phyloP scores from a whole-genome alignment of 768 basidiomycete genomes.

The Strobilomyces echinocephalus region DNA sequence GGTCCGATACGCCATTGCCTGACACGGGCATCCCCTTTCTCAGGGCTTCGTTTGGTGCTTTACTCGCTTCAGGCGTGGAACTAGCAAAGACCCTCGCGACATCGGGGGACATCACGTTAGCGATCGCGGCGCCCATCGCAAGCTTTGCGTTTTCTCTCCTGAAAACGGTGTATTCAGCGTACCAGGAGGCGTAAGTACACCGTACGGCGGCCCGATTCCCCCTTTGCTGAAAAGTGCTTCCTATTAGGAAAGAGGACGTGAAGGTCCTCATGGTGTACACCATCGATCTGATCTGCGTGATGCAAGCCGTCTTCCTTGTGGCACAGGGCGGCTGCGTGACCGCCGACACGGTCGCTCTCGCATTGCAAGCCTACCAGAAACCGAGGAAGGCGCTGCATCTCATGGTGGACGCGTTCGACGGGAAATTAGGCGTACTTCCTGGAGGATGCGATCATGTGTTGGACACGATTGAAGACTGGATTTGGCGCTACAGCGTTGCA shows the following conservation, averaged over 20 bases:
- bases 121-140: background rate
- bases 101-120: background rate
- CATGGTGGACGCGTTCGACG: constrained; percentile 1
- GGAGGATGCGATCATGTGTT: constrained; percentile 8
- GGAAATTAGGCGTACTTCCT: background rate
- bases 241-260: background rate
- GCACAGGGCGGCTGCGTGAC: background rate
- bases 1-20: background rate
- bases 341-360: background rate
- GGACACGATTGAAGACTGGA: constrained; percentile 8
- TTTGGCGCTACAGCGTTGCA: constrained; percentile 10
- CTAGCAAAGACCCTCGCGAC: background rate
- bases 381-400: background rate
- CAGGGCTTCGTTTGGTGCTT: background rate
- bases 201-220: too few species aligned
- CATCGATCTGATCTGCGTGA: constrained; percentile 13
- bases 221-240: background rate
- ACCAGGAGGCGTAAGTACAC: constrained; percentile 7
- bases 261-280: constrained; percentile 13
- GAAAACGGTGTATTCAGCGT: background rate
- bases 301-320: constrained; percentile 10
- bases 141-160: background rate
- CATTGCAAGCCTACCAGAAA: background rate
- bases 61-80: background rate
- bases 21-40: background rate